Conservation (phyloP, 257 asterid species). For the Solanum piurae region DNA sequence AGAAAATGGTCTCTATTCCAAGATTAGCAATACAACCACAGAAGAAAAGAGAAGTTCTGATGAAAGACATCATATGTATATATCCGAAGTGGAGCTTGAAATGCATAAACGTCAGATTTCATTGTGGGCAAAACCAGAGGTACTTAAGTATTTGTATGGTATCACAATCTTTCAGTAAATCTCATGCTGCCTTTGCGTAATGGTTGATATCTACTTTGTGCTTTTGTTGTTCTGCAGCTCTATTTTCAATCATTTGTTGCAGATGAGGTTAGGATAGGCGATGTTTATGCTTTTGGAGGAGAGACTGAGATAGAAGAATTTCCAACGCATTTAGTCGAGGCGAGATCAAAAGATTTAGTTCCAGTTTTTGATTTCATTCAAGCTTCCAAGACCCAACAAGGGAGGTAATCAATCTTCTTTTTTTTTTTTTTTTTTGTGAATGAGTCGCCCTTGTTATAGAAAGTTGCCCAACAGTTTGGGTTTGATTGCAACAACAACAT, state of each 20-base stretch:
- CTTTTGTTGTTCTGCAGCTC: slow-evolving; percentile 33
- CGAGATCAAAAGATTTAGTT: slow-evolving; percentile 64
- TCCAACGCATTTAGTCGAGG: slow-evolving; percentile 45
- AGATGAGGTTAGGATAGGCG: slow-evolving; percentile 23
- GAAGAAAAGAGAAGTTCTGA: slow-evolving; percentile 22
- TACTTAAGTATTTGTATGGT: slow-evolving; percentile 9
- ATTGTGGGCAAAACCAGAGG: slow-evolving; percentile 72
- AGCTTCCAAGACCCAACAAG: slow-evolving; percentile 42
- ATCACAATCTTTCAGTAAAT: not conserved
- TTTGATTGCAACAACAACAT: not conserved
- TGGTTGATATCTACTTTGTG: slow-evolving; percentile 5
- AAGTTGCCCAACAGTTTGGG: not conserved
- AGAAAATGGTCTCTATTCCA: slow-evolving; percentile 20
- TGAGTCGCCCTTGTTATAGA: not conserved
- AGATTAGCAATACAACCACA: slow-evolving; percentile 3
- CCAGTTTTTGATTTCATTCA: slow-evolving; percentile 67
- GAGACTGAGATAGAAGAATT: slow-evolving; percentile 74
- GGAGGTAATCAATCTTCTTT: slow-evolving; percentile 27
- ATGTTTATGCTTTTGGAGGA: slow-evolving; percentile 34
- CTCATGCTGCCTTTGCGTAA: not conserved
- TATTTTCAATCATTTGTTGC: slow-evolving; percentile 47
- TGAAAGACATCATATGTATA: slow-evolving; percentile 59
- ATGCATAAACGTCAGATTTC: slow-evolving; percentile 64
- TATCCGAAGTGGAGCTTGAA: slow-evolving; percentile 81
- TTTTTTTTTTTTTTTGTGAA: not conserved